Conservation (phyloP, 176 grass and related monocot species). For the Cenchrus fungigraminus region DNA sequence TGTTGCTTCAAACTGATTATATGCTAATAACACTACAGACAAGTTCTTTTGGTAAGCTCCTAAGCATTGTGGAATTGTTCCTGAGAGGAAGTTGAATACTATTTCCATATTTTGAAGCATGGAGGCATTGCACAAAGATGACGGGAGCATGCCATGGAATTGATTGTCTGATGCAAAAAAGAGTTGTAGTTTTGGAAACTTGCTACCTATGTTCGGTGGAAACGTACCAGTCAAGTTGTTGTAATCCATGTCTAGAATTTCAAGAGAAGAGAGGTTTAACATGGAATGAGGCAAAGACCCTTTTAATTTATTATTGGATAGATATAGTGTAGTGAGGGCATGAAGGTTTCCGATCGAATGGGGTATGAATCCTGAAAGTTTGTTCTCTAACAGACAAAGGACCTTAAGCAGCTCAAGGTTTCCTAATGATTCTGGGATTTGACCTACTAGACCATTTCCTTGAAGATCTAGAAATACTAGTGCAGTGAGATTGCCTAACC, state of each 20-base stretch:
- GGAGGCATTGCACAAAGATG: not conserved
- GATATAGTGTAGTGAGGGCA: not conserved
- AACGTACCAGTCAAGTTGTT: not conserved
- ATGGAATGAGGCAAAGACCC: not conserved
- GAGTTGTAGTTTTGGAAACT: not conserved
- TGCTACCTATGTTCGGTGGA: not conserved
- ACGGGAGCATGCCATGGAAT: not conserved
- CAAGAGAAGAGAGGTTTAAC: not conserved
- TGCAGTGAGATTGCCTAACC: constrained; percentile 12
- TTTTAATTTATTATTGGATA: not conserved
- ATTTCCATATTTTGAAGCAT: not conserved
- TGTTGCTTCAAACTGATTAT: not conserved
- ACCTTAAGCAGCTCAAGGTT: not conserved
- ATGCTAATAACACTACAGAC: fast-evolving
- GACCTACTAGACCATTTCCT: not conserved
- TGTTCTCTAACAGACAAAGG: not conserved
- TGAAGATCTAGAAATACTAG: not conserved
- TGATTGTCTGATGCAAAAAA: not conserved
- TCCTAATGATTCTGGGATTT: constrained; percentile 11
- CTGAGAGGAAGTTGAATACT: not conserved
- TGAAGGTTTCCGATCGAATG: not conserved
- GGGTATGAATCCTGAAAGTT: not conserved
- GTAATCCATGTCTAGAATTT: not conserved
- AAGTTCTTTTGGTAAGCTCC: not conserved
- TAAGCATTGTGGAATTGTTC: not conserved